Evolutionary conservation across 1,284 basidiomycete genomes (phyloP).

Genomic region (Vanrija sp.): DNA sequence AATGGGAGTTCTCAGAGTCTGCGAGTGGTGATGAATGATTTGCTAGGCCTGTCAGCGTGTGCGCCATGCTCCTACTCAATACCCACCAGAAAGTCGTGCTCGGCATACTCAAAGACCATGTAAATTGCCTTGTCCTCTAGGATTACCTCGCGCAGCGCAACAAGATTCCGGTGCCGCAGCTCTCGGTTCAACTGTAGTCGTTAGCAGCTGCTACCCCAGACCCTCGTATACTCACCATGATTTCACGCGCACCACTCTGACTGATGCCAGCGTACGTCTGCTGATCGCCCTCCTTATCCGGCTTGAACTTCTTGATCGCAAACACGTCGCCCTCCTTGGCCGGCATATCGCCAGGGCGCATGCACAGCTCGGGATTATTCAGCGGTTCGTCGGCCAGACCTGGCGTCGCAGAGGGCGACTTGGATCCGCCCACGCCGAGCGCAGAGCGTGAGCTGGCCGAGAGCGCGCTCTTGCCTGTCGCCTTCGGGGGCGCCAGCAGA

Average conservation of each 20-base stretch:
- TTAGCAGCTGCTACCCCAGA: conserved; percentile 1
- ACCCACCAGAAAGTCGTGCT: conserved; percentile 91
- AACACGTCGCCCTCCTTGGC: conserved; percentile 64
- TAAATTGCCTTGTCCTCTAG: conserved; percentile 97
- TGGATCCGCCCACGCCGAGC: conserved; percentile 14
- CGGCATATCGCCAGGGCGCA: conserved; percentile 57
- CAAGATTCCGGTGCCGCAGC: conserved; percentile 87
- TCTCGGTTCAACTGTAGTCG: conserved; percentile 77
- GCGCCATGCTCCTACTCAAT: not conserved
- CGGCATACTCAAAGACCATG: conserved; percentile 99
- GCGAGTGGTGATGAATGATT: conserved; percentile 96
- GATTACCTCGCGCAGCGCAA: conserved; percentile 87
- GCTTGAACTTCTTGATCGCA: conserved; percentile 99
- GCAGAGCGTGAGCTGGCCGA: conserved; percentile 30
- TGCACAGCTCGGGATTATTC: conserved; percentile 44
- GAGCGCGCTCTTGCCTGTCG: conserved; percentile 17
- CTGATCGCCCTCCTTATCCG: conserved; percentile 94
- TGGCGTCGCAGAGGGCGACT: conserved; percentile 6
- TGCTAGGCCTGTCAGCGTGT: conserved; percentile 58
- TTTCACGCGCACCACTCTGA: conserved; percentile 94
- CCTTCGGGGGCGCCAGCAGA: conserved; percentile 38
- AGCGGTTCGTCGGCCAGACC: conserved; percentile 23
- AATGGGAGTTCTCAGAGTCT: conserved; percentile 72
- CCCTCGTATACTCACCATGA: conserved; percentile 66
- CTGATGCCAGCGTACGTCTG: conserved; percentile 94